Evolutionary conservation across 352 stramenopile species (phyloP), one percentile per base, ranked within the genome.

Genomic region (Lagenidium giganteum): DNA sequence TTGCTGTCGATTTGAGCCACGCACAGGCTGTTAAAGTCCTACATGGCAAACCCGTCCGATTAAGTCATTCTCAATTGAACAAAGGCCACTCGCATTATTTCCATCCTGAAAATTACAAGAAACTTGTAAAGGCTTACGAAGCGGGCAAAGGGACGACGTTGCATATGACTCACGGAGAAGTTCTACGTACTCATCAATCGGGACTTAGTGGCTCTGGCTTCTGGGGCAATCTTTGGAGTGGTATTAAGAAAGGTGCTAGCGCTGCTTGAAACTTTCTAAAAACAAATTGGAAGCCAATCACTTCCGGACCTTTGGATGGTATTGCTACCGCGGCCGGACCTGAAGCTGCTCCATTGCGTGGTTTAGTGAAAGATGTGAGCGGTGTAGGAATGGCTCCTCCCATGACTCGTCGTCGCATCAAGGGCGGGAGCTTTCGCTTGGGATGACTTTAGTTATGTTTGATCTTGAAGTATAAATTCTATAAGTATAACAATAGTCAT

Each of bases 31-130:
- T 37, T 27, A 60, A 60, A 40, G 42, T 60, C 26, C 18, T 60
- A 17, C 34, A 54, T 36, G 51, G 51, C 30, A 60, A 60, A 40
- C 32, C 51, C 23, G 32, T 60, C 26, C 42, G 51, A 27, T 43
- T 60, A 16, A 40, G 5, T 27, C 38, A 60, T 30, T 48, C 36
- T 43, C 42, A 60, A 21, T 29, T 60, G 22, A 31, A 31, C 20
- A 60, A 60, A 37, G 51, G 51, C 12, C 39, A 42, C 14, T 13
- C 33, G 7, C 42, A 54, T 37, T 50, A 60, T 47, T 51, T 60
- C 27, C 51, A 60, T 47, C 51, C 51, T 33, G 46, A 54, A 33
- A 60, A 60, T 31, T 51, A 50, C 42, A 58, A 58, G 30, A 58
- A 58, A 28, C 50, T 58, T 42, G 35, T 53, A 28, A 52, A 53